Evolutionary conservation across 2,329 filamentous ascomycete species (phyloP).

Genomic region (Grosmannia penicillata): DNA sequence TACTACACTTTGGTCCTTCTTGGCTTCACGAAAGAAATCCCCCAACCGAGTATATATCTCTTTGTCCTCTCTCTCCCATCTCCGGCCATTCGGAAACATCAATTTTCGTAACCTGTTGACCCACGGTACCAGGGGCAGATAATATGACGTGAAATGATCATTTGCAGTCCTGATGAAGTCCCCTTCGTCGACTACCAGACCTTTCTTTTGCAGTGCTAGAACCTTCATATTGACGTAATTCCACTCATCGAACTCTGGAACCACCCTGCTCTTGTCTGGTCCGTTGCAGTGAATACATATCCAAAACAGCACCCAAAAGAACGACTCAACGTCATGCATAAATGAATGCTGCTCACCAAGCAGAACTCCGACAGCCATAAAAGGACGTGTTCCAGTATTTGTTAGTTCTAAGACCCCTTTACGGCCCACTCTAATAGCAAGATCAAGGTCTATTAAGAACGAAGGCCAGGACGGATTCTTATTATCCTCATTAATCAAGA

Average conservation of each 20-base stretch:
- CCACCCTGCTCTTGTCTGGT: conserved; percentile 4
- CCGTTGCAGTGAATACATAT: not conserved
- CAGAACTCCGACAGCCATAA: conserved; percentile 30
- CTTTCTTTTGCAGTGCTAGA: conserved; percentile 13
- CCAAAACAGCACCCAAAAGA: conserved; percentile 23
- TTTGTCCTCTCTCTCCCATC: no score
- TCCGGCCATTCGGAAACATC: not conserved
- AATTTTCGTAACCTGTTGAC: not conserved
- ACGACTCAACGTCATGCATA: conserved; percentile 32
- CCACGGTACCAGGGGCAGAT: conserved; percentile 11
- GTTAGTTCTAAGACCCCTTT: not conserved
- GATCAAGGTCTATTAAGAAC: conserved; percentile 28
- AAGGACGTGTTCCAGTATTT: conserved; percentile 28
- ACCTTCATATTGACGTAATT: conserved; percentile 2
- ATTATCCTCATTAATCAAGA: conserved; percentile 29
- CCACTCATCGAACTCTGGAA: not conserved
- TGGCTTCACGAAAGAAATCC: no score
- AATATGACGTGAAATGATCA: conserved; percentile 20
- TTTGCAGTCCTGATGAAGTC: conserved; percentile 16
- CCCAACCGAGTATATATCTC: no score
- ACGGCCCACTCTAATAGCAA: conserved; percentile 19
- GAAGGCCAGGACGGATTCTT: conserved; percentile 21
- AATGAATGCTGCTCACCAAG: conserved; percentile 16
- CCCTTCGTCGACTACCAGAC: conserved; percentile 9
- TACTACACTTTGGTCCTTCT: no score